A percentile compares a stretch with the other conserved stretches of the same genome.
phyloP scores from a whole-genome alignment of 495 filamentous ascomycete genomes.

The Apodospora peruviana region DNA sequence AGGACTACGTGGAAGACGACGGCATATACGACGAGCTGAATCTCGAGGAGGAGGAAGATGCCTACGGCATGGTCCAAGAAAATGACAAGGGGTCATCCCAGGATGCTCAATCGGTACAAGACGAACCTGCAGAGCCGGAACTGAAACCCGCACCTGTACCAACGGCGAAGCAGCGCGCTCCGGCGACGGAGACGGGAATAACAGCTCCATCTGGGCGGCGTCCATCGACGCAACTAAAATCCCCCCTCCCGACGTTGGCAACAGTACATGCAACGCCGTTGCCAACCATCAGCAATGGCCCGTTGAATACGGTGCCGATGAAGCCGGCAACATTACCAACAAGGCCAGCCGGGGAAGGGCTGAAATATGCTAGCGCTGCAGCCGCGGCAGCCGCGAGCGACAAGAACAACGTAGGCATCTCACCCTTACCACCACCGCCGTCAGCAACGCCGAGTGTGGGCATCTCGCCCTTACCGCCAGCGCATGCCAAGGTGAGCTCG shows the following conservation, averaged over 20 bases:
- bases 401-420: constrained; percentile 91
- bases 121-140: constrained; percentile 67
- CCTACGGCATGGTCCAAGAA: constrained; percentile 75
- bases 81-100: constrained; percentile 88
- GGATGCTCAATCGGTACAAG: constrained; percentile 88
- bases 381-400: constrained; percentile 92
- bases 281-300: constrained; percentile 57
- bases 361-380: constrained; percentile 95
- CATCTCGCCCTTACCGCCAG: constrained; percentile 45
- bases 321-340: constrained; percentile 88
- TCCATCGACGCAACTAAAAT: constrained; percentile 88
- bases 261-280: constrained; percentile 66
- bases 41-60: constrained; percentile 81
- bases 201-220: constrained; percentile 55
- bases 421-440: constrained; percentile 86
- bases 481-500: constrained; percentile 34
- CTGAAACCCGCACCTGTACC: constrained; percentile 42
- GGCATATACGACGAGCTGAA: constrained; percentile 89
- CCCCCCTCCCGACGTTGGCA: constrained; percentile 82
- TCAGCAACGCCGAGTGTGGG: constrained; percentile 31
- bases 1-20: constrained; percentile 89
- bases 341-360: constrained; percentile 76
- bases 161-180: constrained; percentile 47
- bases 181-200: constrained; percentile 42
- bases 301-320: constrained; percentile 51